Conservation (phyloP, 192 early-diverging fungal genomes). For the Podila clonocystis region DNA sequence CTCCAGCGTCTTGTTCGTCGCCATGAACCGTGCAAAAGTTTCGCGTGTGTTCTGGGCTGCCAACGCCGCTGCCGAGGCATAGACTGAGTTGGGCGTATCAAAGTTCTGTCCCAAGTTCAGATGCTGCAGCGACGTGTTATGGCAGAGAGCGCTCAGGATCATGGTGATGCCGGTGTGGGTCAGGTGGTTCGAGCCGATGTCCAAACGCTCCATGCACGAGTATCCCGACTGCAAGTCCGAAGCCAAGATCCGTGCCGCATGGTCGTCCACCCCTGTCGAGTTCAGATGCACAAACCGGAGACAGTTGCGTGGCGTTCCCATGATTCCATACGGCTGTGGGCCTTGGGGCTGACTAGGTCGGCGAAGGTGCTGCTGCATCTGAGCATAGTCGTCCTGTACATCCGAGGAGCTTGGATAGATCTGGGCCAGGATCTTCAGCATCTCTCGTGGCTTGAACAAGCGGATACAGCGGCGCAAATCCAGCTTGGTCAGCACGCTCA, state of each 20-base stretch:
- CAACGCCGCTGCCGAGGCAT: conserved; percentile 7
- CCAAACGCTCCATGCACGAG: conserved; percentile 24
- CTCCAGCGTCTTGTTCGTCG: conserved; percentile 28
- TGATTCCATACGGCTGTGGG: conserved; percentile 7
- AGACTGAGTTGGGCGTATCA: conserved; percentile 3
- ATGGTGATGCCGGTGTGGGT: conserved; percentile 27
- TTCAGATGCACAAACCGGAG: conserved; percentile 25
- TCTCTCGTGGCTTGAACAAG: conserved; percentile 33
- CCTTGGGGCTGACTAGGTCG: conserved; percentile 1
- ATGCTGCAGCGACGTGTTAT: conserved; percentile 19
- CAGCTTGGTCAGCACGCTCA: conserved; percentile 21
- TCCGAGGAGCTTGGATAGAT: conserved; percentile 20
- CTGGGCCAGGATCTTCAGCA: conserved; percentile 10
- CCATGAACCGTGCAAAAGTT: conserved; percentile 11
- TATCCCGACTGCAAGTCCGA: conserved; percentile 17
- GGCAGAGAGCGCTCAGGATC: conserved; percentile 24
- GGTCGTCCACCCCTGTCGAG: conserved; percentile 25
- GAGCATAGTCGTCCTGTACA: neutral
- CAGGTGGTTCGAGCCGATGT: conserved; percentile 21
- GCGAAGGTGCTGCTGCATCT: neutral
- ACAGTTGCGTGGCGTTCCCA: conserved; percentile 10
- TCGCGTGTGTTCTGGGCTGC: conserved; percentile 9
- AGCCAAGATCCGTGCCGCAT: conserved; percentile 15
- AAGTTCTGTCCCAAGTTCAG: conserved; percentile 35
- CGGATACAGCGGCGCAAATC: conserved; percentile 31